Percentiles rank a stretch among this genome's conserved stretches.
Evolutionary conservation across 1,139 yeast species (phyloP).

Genomic region (Lizanozyma gosingica): DNA sequence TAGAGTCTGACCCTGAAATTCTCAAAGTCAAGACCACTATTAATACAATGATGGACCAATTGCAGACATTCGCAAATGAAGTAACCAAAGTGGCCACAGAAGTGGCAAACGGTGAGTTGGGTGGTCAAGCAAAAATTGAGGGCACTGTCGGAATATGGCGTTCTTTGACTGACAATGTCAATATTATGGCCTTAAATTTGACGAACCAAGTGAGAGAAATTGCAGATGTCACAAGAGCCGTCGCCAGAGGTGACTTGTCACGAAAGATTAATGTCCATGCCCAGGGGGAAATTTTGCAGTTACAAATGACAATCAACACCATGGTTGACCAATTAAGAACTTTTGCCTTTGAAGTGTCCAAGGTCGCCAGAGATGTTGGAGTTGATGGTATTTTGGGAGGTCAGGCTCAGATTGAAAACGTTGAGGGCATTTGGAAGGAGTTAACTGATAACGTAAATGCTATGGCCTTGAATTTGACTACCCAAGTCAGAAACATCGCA

Average conservation of each 20-base stretch:
- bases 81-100: conserved; percentile 83
- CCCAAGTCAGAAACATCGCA: conserved; percentile 83
- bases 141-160: conserved; percentile 87
- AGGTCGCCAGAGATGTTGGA: conserved; percentile 86
- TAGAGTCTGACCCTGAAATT: conserved; percentile 68
- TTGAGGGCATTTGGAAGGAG: conserved; percentile 86
- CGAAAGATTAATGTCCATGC: conserved; percentile 76
- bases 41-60: conserved; percentile 82
- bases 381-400: conserved; percentile 85
- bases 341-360: conserved; percentile 81
- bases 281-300: conserved; percentile 72
- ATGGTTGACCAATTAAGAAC: conserved; percentile 87
- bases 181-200: conserved; percentile 78
- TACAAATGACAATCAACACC: conserved; percentile 71
- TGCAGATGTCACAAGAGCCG: conserved; percentile 82
- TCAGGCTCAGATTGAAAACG: conserved; percentile 76
- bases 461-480: conserved; percentile 80
- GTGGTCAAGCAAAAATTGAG: conserved; percentile 80
- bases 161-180: conserved; percentile 73
- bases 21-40: conserved; percentile 72
- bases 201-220: conserved; percentile 81
- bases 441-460: conserved; percentile 85
- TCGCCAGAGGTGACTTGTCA: conserved; percentile 70
- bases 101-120: conserved; percentile 81
- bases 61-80: conserved; percentile 73